Conservation (phyloP, 805 yeast species). For the Candida patagonica region DNA sequence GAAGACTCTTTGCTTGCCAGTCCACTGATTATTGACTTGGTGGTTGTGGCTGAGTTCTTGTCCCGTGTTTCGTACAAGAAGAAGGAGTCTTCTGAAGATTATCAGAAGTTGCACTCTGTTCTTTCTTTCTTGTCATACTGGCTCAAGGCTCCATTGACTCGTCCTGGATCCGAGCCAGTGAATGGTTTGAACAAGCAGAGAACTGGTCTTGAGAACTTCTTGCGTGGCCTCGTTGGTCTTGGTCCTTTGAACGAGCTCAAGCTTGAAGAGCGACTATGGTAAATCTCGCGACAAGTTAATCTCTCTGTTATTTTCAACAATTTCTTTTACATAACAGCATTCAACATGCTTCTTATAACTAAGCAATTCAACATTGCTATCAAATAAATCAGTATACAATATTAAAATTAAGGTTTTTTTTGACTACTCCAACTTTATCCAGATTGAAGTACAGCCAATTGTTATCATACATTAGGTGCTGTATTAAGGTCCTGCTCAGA, state of each 20-base stretch:
- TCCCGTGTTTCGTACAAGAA: slow-evolving; percentile 75
- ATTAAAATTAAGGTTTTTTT: too few species aligned
- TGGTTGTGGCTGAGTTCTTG: slow-evolving; percentile 82
- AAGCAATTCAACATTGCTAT: too few species aligned
- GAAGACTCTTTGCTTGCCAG: slow-evolving; percentile 94
- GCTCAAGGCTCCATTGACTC: slow-evolving; percentile 93
- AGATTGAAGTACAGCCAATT: too few species aligned
- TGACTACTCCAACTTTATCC: too few species aligned
- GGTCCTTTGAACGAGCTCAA: slow-evolving; percentile 86
- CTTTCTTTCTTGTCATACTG: slow-evolving; percentile 84
- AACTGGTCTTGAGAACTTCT: slow-evolving; percentile 80
- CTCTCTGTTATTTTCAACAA: too few species aligned
- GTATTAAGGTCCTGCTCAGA: slow-evolving; percentile 1
- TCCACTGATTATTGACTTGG: slow-evolving; percentile 85
- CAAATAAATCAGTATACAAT: too few species aligned
- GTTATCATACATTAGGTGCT: too few species aligned
- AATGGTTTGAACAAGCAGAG: slow-evolving; percentile 95
- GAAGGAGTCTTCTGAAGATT: slow-evolving; percentile 37
- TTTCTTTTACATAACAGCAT: too few species aligned
- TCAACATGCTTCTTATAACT: too few species aligned
- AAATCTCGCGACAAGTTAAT: slow-evolving; percentile 8
- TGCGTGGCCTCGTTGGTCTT: slow-evolving; percentile 82
- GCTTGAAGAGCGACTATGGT: slow-evolving; percentile 76
- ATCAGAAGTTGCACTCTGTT: slow-evolving; percentile 69
- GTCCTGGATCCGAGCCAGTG: slow-evolving; percentile 82